Evolutionary conservation across 306 rosid genomes (phyloP), one percentile per base, ranked within the genome.

Genomic region (Cucurbita argyrosperma): DNA sequence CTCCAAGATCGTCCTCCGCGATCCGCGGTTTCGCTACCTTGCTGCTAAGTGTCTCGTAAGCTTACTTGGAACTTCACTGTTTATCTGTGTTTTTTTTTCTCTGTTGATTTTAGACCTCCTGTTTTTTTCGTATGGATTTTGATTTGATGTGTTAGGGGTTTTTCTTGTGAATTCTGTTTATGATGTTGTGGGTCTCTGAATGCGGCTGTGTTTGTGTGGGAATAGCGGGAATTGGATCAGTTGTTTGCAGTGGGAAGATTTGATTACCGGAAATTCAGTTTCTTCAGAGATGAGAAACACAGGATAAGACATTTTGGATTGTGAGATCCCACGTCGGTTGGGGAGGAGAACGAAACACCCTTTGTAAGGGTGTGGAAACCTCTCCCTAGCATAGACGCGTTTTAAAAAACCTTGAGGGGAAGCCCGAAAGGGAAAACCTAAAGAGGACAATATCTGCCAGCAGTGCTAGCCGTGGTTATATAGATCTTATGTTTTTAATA

Each of bases 1-100:
- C 79, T 93, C 97, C 74, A 84, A 86, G 87, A 88, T 93, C 49
- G 96, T 93, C 54, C 92, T 84, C 71, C 89, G 88, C 10, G 97
- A 93, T 81, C 98, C 91, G 69, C 90, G 97, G 0, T 94, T 94
- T 78, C 91, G 97, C 8, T 94, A 94, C 86, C 97, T 90, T 79
- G 98, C 98, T 42, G 96, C 97, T 67, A 88, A 94, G 68, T 94
- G 98, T 82, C 98, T 94, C 7, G 96, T 88, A 51, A 57, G 61
- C 46, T 40, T 40, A 46, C 66, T 59, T 1, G 2, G 12, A 11
- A 2, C 40, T 74, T 57, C 21, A 23, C 50, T 16, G 2, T 53
- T 73, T 56, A 21, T 13, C 35, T 74, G 5, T 11, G 7, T 11
- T 74, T 72, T 57, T 58, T 73, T 72, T 19, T 58, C 26, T 26